Base-by-base conservation (phyloP, 805 yeast species). In the Zygosaccharomyces rouxii region DNA sequence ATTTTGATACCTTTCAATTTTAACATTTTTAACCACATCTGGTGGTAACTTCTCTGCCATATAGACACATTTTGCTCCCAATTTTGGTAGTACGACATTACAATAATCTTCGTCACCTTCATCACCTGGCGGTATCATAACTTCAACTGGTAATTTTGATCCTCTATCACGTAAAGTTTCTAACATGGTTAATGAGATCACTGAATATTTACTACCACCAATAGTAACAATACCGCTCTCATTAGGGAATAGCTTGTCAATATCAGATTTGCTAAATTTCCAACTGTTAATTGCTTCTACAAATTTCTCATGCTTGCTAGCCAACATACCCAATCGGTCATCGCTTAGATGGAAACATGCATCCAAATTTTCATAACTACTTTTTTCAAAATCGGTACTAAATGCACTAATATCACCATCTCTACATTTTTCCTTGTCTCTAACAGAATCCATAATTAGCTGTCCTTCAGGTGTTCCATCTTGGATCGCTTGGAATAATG, bases 21-120 rank as follows among this genome's bases (percentile, higher is more conserved):
- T 60, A 47, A 75, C 73, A 29, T 68, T 64, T 25, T 63, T 58
- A 58, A 76, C 68, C 38, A 76, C 72, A 14, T 71, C 68, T 7
- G 71, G 57, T 0, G 84, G 81, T 25, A 82, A 53, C 35, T 76
- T 71, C 56, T 80, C 75, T 21, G 74, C 63, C 59, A 81, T 66
- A 23, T 75, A 63, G 9, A 84, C 71, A 67, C 94, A 85, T 51
- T 71, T 74, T 1, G 87, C 89, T 50, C 81, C 77, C n/a, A 83
- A 66, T 21, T 62, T 57, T 0, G 95, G 94, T 55, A 87, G 71
- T 2, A 84, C 71, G 7, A 69, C 68, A 19, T 78, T 80, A 67
- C 96, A 89, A 45, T 82, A 73, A 49, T 83, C 85, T 31, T 79
- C 74, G 59, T 87, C 94, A 58, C 80, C 86, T 59, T 86, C 94